Evolutionary conservation across 2,329 filamentous ascomycete species (phyloP).

Genomic region (Ceratocystis eucalypticola): DNA sequence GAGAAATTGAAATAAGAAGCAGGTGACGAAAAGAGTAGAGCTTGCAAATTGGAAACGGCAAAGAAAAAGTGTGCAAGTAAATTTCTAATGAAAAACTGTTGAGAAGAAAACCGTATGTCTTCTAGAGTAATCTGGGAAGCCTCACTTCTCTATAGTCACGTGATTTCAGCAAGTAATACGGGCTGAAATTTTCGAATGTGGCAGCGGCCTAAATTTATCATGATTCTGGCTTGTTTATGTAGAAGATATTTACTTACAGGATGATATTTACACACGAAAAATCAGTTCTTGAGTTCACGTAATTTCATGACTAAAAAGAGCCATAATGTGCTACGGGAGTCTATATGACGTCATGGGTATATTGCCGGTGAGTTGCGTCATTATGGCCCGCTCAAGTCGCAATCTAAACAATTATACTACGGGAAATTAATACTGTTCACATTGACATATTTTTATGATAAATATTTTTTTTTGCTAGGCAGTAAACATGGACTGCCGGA

Average conservation of each 20-base stretch:
- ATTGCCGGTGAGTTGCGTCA: background rate
- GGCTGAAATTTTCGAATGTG: background rate
- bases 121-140: too few relatives aligned
- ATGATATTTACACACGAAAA: background rate
- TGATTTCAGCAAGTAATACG: background rate
- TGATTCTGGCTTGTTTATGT: background rate
- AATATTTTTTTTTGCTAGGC: background rate
- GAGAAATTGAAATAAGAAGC: background rate
- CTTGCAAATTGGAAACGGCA: too few relatives aligned
- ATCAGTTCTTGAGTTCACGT: background rate
- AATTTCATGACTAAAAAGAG: background rate
- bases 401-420: background rate
- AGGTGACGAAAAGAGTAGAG: background rate
- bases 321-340: background rate
- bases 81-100: too few relatives aligned
- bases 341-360: background rate
- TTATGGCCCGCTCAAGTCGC: background rate
- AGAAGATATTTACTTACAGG: background rate
- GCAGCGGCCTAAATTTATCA: background rate
- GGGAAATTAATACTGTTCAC: background rate
- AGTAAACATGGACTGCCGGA: background rate
- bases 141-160: background rate
- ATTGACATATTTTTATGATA: background rate
- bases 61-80: too few relatives aligned
- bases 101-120: too few relatives aligned